These are phyloP conservation scores for Coriolopsis trogii DNA, from an alignment of 1,284 basidiomycete genomes.

Conservation along the genomic window DNA sequence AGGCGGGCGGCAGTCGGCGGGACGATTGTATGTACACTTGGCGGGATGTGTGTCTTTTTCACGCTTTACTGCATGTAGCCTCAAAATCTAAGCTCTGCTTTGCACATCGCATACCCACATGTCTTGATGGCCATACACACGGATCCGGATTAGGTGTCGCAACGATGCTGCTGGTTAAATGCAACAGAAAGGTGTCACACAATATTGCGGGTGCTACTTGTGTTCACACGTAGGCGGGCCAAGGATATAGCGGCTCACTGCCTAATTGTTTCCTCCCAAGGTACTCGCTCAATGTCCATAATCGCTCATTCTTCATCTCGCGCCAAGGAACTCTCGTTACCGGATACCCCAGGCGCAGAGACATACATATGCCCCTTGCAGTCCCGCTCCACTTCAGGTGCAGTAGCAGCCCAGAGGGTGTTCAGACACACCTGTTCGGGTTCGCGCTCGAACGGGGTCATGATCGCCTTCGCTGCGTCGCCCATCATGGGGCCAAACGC, in stretches of 20 bases:
- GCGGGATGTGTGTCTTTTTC: slow-evolving; percentile 25
- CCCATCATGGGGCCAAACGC: slow-evolving; percentile 42
- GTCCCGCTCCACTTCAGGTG: slow-evolving; percentile 40
- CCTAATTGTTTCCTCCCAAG: slow-evolving; percentile 39
- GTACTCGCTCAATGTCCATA: slow-evolving; percentile 42
- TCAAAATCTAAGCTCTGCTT: slow-evolving; percentile 31
- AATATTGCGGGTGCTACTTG: too few species aligned
- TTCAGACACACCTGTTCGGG: slow-evolving; percentile 40
- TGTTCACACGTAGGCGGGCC: slow-evolving; percentile 9
- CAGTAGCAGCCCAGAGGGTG: slow-evolving; percentile 40
- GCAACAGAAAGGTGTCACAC: too few species aligned
- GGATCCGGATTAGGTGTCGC: too few species aligned
- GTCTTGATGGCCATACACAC: too few species aligned
- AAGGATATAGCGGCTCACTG: slow-evolving; percentile 35
- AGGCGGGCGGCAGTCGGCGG: slow-evolving; percentile 11
- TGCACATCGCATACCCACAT: slow-evolving; percentile 13
- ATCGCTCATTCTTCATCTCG: slow-evolving; percentile 38
- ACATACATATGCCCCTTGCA: slow-evolving; percentile 41
- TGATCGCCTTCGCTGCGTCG: slow-evolving; percentile 35
- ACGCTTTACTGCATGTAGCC: slow-evolving; percentile 29
- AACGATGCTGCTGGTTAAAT: too few species aligned
- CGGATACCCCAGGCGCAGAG: slow-evolving; percentile 37
- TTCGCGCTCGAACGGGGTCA: slow-evolving; percentile 39
- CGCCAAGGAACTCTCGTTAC: slow-evolving; percentile 41
- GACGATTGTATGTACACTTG: slow-evolving; percentile 25